Evolutionary conservation across 768 basidiomycete species (phyloP).

Genomic region (Russula abietina): DNA sequence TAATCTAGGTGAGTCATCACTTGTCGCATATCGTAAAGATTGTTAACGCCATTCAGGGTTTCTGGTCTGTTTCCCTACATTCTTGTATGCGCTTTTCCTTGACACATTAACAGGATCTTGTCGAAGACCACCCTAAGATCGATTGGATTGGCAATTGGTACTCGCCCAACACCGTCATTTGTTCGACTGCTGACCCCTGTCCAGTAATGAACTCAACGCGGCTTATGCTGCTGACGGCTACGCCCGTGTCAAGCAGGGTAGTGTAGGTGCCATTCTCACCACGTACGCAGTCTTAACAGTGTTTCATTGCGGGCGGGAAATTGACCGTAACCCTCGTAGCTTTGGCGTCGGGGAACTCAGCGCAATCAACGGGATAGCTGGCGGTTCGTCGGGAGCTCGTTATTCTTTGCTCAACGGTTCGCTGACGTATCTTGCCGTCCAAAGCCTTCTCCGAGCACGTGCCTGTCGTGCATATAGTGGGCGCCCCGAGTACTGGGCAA

Average conservation of each 20-base stretch:
- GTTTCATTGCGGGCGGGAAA: background rate
- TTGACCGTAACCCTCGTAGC: constrained; percentile 31
- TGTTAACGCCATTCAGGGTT: constrained; percentile 33
- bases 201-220: constrained; percentile 78
- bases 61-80: constrained; percentile 34
- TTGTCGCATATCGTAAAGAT: background rate
- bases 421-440: background rate
- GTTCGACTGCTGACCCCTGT: constrained; percentile 7
- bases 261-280: constrained; percentile 68
- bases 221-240: constrained; percentile 93
- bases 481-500: constrained; percentile 68
- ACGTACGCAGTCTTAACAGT: constrained; percentile 43
- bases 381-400: constrained; percentile 38
- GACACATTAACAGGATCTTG: constrained; percentile 51
- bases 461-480: constrained; percentile 84
- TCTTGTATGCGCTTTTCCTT: constrained; percentile 4
- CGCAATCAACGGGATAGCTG: constrained; percentile 80
- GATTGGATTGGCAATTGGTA: constrained; percentile 88
- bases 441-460: constrained; percentile 82
- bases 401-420: background rate
- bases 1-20: constrained; percentile 47
- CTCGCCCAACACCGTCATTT: constrained; percentile 5
- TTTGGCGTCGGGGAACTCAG: constrained; percentile 94
- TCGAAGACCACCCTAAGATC: constrained; percentile 73
- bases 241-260: constrained; percentile 73